Percentiles rank a stretch among this genome's conserved stretches.
These are phyloP conservation scores for Mortierella sp. DNA, from an alignment of 371 early-diverging fungal genomes.

Conservation along the genomic window DNA sequence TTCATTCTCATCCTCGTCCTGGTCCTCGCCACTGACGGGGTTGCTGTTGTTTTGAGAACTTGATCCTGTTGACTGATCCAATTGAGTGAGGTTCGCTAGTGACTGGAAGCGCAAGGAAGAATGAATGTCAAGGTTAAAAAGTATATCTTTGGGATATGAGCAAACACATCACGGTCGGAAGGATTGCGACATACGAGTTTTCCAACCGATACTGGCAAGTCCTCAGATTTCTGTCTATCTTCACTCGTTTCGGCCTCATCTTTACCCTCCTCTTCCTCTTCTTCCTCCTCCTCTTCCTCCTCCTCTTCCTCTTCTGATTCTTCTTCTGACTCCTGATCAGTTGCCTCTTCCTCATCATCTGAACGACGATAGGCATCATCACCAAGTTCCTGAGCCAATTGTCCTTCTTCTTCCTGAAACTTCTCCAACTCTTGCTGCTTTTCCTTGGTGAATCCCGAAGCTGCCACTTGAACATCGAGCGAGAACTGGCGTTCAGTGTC, in stretches of 20 bases:
- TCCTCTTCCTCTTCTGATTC: slow-evolving; percentile 35
- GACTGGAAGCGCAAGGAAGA: slow-evolving; percentile 30
- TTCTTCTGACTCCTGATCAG: slow-evolving; percentile 52
- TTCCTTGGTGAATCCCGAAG: slow-evolving; percentile 93
- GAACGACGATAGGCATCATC: slow-evolving; percentile 46
- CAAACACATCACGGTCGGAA: too few relatives aligned
- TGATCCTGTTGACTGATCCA: slow-evolving; percentile 48
- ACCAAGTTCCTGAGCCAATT: slow-evolving; percentile 59
- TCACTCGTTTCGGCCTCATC: slow-evolving; percentile 40
- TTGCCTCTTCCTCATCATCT: slow-evolving; percentile 54
- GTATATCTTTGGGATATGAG: too few relatives aligned
- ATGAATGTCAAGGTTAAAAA: background rate
- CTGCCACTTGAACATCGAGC: slow-evolving; percentile 95
- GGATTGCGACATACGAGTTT: slow-evolving; percentile 30
- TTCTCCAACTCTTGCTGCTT: slow-evolving; percentile 89
- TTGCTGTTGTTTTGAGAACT: slow-evolving; percentile 37
- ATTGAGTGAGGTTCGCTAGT: slow-evolving; percentile 44
- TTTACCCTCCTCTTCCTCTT: slow-evolving; percentile 46
- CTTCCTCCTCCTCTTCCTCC: slow-evolving; percentile 35
- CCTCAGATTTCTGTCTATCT: slow-evolving; percentile 2
- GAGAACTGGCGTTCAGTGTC: slow-evolving; percentile 87
- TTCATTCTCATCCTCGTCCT: slow-evolving; percentile 26
- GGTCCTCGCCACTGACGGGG: slow-evolving; percentile 38
- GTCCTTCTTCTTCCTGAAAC: slow-evolving; percentile 57
- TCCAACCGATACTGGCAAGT: slow-evolving; percentile 30